These are phyloP conservation scores for Aspergillus puulaauensis DNA, from an alignment of 2,329 filamentous ascomycete species.

Conservation along the genomic window DNA sequence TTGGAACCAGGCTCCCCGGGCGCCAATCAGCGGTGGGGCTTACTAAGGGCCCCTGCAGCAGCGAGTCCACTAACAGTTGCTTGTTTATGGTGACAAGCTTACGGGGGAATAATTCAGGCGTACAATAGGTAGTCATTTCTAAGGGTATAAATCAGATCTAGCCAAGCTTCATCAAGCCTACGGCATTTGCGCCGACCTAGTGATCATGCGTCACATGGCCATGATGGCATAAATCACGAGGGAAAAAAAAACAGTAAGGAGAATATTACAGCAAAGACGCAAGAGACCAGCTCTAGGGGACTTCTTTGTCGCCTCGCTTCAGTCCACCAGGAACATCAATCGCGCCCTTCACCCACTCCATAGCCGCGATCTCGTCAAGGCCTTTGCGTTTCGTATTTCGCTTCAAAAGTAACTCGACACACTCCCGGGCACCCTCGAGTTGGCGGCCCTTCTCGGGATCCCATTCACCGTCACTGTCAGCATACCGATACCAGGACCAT, in stretches of 20 bases:
- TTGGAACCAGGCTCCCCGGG: constrained; percentile 14
- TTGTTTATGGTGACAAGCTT: background rate
- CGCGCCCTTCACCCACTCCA: constrained; percentile 74
- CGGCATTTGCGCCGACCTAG: background rate
- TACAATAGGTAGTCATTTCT: background rate
- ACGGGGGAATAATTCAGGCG: background rate
- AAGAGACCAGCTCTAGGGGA: constrained; percentile 38
- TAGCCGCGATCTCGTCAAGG: constrained; percentile 69
- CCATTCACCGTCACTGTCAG: constrained; percentile 82
- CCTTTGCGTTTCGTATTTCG: constrained; percentile 76
- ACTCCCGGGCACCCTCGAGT: constrained; percentile 72
- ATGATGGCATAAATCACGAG: constrained; percentile 1
- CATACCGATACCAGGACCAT: constrained; percentile 91
- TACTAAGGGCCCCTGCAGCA: background rate
- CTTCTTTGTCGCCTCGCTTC: constrained; percentile 53
- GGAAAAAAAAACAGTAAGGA: background rate
- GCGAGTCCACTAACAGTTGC: background rate
- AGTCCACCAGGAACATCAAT: constrained; percentile 65
- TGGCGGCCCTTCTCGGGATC: constrained; percentile 66
- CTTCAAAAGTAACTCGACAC: constrained; percentile 81
- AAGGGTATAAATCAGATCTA: constrained; percentile 13
- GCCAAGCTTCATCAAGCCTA: background rate
- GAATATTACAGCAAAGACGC: background rate
- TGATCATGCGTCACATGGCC: constrained; percentile 2
- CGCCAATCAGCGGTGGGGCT: constrained; percentile 14